These are phyloP conservation scores for Aureobasidium sp. DNA, from an alignment of 2,329 filamentous ascomycete species.

Conservation along the genomic window DNA sequence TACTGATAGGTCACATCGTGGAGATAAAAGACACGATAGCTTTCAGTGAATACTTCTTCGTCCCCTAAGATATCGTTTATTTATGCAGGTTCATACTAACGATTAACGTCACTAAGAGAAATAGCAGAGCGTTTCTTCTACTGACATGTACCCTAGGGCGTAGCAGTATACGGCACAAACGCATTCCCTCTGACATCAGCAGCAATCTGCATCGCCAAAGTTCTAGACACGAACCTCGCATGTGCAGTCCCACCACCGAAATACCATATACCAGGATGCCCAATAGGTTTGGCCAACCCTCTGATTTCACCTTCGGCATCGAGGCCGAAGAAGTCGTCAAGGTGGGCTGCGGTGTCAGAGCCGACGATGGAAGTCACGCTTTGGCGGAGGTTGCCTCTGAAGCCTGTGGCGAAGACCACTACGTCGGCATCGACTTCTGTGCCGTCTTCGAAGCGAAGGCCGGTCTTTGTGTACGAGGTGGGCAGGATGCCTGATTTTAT, in stretches of 20 bases:
- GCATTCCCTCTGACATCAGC: constrained; percentile 31
- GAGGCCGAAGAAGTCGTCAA: constrained; percentile 52
- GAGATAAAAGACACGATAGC: too few species aligned
- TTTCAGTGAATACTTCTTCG: too few species aligned
- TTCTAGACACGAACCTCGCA: constrained; percentile 53
- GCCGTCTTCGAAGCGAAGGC: constrained; percentile 50
- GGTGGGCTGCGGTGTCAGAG: constrained; percentile 41
- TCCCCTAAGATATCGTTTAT: too few species aligned
- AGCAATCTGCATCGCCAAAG: constrained; percentile 54
- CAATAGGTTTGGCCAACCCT: constrained; percentile 44
- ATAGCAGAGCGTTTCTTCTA: too few species aligned
- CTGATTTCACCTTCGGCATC: constrained; percentile 54
- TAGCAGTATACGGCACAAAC: constrained; percentile 21
- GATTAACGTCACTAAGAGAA: too few species aligned
- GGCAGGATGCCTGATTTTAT: constrained; percentile 14
- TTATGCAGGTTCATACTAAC: too few species aligned
- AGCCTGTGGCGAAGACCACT: constrained; percentile 54
- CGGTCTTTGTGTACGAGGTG: constrained; percentile 39
- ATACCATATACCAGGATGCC: constrained; percentile 48
- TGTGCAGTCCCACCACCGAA: constrained; percentile 48
- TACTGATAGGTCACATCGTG: too few species aligned
- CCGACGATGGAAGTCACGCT: constrained; percentile 46
- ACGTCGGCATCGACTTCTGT: constrained; percentile 48
- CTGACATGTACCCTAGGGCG: too few species aligned
- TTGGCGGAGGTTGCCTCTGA: constrained; percentile 47